Evolutionary conservation across 2,329 filamentous ascomycete genomes (phyloP).

Genomic region (Canariomyces notabilis): DNA sequence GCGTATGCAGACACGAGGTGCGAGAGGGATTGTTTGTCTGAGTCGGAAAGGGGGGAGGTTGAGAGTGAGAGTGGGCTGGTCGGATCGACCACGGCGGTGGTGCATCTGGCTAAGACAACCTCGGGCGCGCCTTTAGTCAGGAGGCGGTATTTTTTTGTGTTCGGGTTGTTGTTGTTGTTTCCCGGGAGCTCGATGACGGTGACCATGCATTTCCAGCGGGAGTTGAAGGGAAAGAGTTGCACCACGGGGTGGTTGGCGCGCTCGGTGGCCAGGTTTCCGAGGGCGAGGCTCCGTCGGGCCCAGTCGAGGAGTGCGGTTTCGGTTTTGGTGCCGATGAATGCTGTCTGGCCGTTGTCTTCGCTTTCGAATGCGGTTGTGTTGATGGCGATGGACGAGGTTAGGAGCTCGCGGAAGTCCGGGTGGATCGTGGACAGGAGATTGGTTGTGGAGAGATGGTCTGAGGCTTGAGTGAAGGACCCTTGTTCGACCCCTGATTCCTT

Average conservation of each 20-base stretch:
- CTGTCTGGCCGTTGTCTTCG: slow-evolving; percentile 51
- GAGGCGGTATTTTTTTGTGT: slow-evolving; percentile 55
- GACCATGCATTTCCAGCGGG: slow-evolving; percentile 61
- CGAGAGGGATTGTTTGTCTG: not conserved
- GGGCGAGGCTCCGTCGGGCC: slow-evolving; percentile 59
- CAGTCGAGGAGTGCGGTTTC: slow-evolving; percentile 71
- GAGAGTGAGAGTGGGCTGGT: not conserved
- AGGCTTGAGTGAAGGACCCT: not conserved
- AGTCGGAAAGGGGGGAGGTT: not conserved
- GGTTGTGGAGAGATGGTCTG: not conserved
- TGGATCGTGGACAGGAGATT: not conserved
- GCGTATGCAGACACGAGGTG: slow-evolving; percentile 8
- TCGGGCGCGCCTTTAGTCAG: slow-evolving; percentile 50
- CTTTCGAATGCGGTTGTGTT: slow-evolving; percentile 68
- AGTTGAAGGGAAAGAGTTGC: slow-evolving; percentile 38
- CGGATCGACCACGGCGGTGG: slow-evolving; percentile 23
- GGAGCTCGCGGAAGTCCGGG: not conserved
- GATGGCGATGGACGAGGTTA: slow-evolving; percentile 39
- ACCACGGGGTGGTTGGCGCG: slow-evolving; percentile 52
- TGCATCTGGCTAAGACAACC: slow-evolving; percentile 42
- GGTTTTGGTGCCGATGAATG: slow-evolving; percentile 72
- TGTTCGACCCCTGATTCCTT: not conserved
- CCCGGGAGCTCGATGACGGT: slow-evolving; percentile 49
- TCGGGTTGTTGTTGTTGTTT: too few relatives aligned
- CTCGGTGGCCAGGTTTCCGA: slow-evolving; percentile 57